Conservation (phyloP, 352 stramenopile species). For the Globisporangium nagaii region DNA sequence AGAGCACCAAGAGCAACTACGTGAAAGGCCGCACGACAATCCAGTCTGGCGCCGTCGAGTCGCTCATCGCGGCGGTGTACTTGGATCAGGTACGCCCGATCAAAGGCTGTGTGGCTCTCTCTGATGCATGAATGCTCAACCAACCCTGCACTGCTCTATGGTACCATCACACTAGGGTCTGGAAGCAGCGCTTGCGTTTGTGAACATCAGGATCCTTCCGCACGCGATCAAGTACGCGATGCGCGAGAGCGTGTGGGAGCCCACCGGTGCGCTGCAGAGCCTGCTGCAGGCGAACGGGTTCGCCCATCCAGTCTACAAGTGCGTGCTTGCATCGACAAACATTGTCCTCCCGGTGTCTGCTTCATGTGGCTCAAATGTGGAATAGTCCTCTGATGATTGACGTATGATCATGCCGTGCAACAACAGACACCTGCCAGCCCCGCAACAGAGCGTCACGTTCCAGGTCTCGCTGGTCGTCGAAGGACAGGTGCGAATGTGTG, state of each 20-base stretch:
- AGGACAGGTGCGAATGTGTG: slow-evolving; percentile 29
- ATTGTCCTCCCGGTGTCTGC: not conserved
- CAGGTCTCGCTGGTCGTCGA: slow-evolving; percentile 60
- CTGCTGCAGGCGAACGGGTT: slow-evolving; percentile 61
- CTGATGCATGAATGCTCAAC: too few species aligned
- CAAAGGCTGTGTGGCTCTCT: not conserved
- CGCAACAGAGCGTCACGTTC: slow-evolving; percentile 35
- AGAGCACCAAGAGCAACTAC: slow-evolving; percentile 21
- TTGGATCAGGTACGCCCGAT: slow-evolving; percentile 43
- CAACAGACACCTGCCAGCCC: slow-evolving; percentile 46
- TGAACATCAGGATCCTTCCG: slow-evolving; percentile 58
- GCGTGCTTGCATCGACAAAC: slow-evolving; percentile 6
- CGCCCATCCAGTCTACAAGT: slow-evolving; percentile 68
- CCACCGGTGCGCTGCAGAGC: slow-evolving; percentile 58
- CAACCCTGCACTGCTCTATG: too few species aligned
- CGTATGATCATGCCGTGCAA: too few species aligned
- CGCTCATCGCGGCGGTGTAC: slow-evolving; percentile 76
- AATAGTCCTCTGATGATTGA: too few species aligned
- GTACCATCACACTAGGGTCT: slow-evolving; percentile 38
- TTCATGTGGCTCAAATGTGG: too few species aligned
- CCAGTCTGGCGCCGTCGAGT: slow-evolving; percentile 65
- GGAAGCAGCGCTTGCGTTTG: slow-evolving; percentile 53
- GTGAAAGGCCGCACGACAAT: slow-evolving; percentile 64
- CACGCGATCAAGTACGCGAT: slow-evolving; percentile 49
- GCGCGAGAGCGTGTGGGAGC: slow-evolving; percentile 46